Evolutionary conservation across 2,329 filamentous ascomycete genomes (phyloP), one percentile per base, ranked within the genome.

Genomic region (Xylaria sp.): DNA sequence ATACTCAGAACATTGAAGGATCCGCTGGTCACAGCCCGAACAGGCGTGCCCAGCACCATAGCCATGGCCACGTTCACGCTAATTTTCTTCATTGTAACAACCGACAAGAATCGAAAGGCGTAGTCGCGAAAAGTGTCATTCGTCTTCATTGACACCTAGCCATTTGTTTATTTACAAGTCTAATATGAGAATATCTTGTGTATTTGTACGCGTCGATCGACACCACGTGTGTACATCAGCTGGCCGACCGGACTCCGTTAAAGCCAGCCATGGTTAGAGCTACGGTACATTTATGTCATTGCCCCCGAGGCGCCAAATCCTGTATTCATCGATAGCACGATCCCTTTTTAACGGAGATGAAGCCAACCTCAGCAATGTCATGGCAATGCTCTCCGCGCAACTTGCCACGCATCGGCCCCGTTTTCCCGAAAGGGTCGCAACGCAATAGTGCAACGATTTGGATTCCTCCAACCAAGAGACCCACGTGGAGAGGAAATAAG

Each of bases 1-100:
- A 76, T 77, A 49, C 68, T 74, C 45, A 77, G 62, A 57, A 76
- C 64, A 42, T 66, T 77, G 67, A 77, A 77, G 29, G 73, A 69
- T 63, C 75, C 75, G 63, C 70, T 72, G 6, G 73, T 74, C 39
- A 70, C 73, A 49, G 73, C 73, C 49, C 20, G 49, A 33, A 13
- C 51, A 36, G 56, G 56, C 53, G 31, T 29, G 45, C 65, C 39
- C 22, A 67, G 22, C 5, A 65, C 22, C 13, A 39, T n/a, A 9
- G 60, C 54, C 39, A 31, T 22, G 6, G 33, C 44, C 13, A 61
- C 20, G 22, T 50, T 61, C 27, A 36, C 6, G 50, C 15, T 54
- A 15, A 20, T 39, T 49, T 47, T 63, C 54, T 47, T 63, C 59
- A 66, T 68, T 39, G 36, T 61, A 31, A 39, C 45, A 57, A 45